Conservation (phyloP, 2,329 filamentous ascomycete species). For the Fusarium sp. region DNA sequence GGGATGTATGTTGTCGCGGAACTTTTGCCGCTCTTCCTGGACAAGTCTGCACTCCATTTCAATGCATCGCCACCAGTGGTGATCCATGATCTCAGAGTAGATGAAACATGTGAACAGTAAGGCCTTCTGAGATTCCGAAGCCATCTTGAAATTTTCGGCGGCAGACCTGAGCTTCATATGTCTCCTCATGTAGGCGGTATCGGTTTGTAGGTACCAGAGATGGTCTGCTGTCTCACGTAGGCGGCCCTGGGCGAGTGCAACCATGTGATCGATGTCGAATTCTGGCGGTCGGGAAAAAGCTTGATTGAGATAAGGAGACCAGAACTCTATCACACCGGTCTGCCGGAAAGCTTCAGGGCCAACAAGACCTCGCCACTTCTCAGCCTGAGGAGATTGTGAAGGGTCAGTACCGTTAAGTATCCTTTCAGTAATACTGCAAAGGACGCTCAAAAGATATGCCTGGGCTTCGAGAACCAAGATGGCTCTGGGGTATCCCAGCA, state of each 20-base stretch:
- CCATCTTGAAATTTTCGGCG: neutral
- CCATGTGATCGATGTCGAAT: rapidly evolving
- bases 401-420: neutral
- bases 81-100: neutral
- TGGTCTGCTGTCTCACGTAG: rapidly evolving
- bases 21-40: rapidly evolving
- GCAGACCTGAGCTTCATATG: neutral
- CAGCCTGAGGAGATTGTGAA: rapidly evolving
- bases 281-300: rapidly evolving
- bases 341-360: neutral
- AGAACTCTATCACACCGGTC: rapidly evolving
- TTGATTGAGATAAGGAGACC: neutral
- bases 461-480: rapidly evolving
- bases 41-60: neutral
- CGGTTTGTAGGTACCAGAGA: neutral
- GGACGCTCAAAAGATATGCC: rapidly evolving
- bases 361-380: neutral
- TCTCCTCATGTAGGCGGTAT: rapidly evolving
- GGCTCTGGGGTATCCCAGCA: neutral
- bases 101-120: neutral
- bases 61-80: neutral
- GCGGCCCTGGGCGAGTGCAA: neutral
- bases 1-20: neutral
- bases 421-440: neutral
- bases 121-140: rapidly evolving